Percentiles rank a stretch among this genome's conserved stretches.
Conservation (phyloP, 1,139 yeast species). For the Arxiozyma slooffiae region DNA sequence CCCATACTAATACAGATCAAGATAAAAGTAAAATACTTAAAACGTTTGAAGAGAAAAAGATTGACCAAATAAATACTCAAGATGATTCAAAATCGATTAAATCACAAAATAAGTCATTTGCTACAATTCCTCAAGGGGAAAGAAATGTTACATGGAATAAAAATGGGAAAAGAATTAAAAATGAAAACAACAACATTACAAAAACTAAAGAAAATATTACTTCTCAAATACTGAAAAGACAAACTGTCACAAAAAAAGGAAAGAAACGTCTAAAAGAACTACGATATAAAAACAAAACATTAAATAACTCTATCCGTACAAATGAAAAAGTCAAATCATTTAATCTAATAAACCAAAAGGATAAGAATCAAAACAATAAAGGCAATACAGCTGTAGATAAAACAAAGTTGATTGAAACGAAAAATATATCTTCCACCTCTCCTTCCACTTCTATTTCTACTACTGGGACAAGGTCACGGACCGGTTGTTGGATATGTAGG, state of each 20-base stretch:
- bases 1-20: no score
- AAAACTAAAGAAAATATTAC: neutral
- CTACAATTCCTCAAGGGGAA: neutral
- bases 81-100: neutral
- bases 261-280: neutral
- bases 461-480: constrained; percentile 39
- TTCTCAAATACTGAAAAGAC: neutral
- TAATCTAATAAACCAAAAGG: neutral
- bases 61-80: neutral
- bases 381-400: no score
- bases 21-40: no score
- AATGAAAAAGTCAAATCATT: neutral
- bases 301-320: no score
- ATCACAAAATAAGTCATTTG: neutral
- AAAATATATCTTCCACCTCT: neutral
- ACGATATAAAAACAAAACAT: neutral
- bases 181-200: neutral
- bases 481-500: constrained; percentile 65
- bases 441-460: neutral
- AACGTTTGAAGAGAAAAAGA: no score
- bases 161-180: constrained; percentile 24
- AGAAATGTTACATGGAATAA: constrained; percentile 29
- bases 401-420: neutral
- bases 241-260: neutral
- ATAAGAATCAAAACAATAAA: neutral